These are phyloP conservation scores for Phallus indusiatus DNA, from an alignment of 768 basidiomycete species.

Conservation along the genomic window DNA sequence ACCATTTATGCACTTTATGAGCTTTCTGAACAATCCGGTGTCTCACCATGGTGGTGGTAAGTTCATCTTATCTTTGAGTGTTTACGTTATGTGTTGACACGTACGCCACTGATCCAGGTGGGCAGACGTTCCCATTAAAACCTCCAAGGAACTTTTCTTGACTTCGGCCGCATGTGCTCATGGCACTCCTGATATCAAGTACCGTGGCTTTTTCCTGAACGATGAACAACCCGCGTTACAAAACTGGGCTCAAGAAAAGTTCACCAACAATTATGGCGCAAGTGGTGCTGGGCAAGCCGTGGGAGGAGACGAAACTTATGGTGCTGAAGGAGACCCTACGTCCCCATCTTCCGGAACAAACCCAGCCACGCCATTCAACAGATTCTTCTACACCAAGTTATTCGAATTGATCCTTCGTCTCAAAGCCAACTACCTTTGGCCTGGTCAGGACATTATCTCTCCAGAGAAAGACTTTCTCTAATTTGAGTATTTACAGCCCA, in stretches of 20 bases:
- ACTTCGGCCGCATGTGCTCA: conserved; percentile 33
- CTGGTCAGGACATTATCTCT: conserved; percentile 25
- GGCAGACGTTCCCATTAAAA: conserved; percentile 64
- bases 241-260: conserved; percentile 63
- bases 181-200: conserved; percentile 58
- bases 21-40: conserved; percentile 62
- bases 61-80: too few relatives aligned
- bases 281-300: conserved; percentile 26
- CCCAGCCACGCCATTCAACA: conserved; percentile 52
- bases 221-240: conserved; percentile 67
- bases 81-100: neutral
- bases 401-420: conserved; percentile 58
- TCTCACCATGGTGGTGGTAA: conserved; percentile 62
- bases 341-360: conserved; percentile 9
- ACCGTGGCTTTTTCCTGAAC: conserved; percentile 65
- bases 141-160: conserved; percentile 40
- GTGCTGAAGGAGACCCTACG: neutral
- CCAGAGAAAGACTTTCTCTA: neutral
- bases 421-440: conserved; percentile 67
- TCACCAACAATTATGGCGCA: conserved; percentile 39
- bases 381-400: conserved; percentile 48
- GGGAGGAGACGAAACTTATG: neutral
- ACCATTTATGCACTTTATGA: conserved; percentile 60
- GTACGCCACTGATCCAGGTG: conserved; percentile 36
- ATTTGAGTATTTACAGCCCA: conserved; percentile 13